Conservation (phyloP, 2,329 filamentous ascomycete species). For the Pseudofabraea citricarpa region DNA sequence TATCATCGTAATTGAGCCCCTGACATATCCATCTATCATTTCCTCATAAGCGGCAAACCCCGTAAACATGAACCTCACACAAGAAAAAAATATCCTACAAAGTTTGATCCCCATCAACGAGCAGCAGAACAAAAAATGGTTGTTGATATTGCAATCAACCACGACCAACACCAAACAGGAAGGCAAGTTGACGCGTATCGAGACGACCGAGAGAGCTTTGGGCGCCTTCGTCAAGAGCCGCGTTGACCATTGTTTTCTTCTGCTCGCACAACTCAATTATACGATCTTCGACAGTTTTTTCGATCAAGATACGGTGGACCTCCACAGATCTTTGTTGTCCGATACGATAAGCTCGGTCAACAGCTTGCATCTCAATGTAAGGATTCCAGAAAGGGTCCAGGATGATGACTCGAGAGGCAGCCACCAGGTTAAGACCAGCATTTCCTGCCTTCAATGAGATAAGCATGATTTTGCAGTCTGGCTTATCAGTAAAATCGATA, state of each 20-base stretch:
- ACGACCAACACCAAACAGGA: conserved; percentile 21
- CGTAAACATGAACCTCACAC: too few relatives aligned
- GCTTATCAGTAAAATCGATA: conserved; percentile 56
- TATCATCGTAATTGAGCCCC: too few relatives aligned
- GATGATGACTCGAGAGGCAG: conserved; percentile 81
- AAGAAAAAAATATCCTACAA: too few relatives aligned
- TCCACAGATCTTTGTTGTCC: conserved; percentile 71
- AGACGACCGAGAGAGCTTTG: conserved; percentile 63
- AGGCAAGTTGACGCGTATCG: conserved; percentile 20
- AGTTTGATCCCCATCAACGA: too few relatives aligned
- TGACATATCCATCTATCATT: too few relatives aligned
- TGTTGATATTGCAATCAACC: neutral
- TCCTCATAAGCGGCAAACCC: too few relatives aligned
- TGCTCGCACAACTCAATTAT: conserved; percentile 74
- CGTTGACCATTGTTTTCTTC: conserved; percentile 73
- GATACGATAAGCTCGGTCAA: conserved; percentile 85
- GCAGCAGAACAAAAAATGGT: too few relatives aligned
- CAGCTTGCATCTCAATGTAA: conserved; percentile 86
- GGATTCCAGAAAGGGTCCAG: conserved; percentile 95
- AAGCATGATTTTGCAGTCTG: conserved; percentile 63
- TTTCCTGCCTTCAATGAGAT: conserved; percentile 79
- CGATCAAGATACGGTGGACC: conserved; percentile 74
- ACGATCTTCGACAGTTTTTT: conserved; percentile 80
- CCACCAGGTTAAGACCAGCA: conserved; percentile 79
- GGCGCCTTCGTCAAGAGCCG: conserved; percentile 73